Evolutionary conservation across 441 rosid genomes (phyloP).

Genomic region (Gossypium schwendimanii): DNA sequence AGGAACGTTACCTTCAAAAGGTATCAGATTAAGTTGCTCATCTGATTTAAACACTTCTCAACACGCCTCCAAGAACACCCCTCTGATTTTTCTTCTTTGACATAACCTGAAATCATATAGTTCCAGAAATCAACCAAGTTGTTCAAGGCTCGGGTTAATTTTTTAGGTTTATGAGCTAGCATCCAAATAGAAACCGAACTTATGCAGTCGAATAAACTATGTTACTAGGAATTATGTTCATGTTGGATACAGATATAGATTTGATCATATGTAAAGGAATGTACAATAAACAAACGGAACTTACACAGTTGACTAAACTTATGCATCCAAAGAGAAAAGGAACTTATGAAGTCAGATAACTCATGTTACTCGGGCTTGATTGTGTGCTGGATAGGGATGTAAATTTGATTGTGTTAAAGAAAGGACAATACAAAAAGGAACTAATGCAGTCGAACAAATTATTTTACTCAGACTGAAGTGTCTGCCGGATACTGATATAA

Average conservation of each 20-base stretch:
- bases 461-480: not conserved
- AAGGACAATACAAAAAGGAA: not conserved
- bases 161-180: not conserved
- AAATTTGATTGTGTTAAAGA: not conserved
- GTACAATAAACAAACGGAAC: not conserved
- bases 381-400: not conserved
- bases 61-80: constrained; percentile 32
- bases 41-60: constrained; percentile 18
- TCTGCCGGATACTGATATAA: not conserved
- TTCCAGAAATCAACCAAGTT: constrained; percentile 5
- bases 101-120: constrained; percentile 22
- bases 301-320: not conserved
- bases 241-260: not conserved
- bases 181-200: not conserved
- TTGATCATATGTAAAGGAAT: not conserved
- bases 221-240: too few relatives aligned
- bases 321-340: not conserved
- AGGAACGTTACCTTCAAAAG: not conserved
- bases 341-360: not conserved
- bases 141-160: not conserved
- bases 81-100: constrained; percentile 34
- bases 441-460: not conserved
- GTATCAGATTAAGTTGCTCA: not conserved
- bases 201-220: not conserved
- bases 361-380: not conserved